phyloP scores from a whole-genome alignment of 2,329 filamentous ascomycete species.

The Sarocladium strictum region DNA sequence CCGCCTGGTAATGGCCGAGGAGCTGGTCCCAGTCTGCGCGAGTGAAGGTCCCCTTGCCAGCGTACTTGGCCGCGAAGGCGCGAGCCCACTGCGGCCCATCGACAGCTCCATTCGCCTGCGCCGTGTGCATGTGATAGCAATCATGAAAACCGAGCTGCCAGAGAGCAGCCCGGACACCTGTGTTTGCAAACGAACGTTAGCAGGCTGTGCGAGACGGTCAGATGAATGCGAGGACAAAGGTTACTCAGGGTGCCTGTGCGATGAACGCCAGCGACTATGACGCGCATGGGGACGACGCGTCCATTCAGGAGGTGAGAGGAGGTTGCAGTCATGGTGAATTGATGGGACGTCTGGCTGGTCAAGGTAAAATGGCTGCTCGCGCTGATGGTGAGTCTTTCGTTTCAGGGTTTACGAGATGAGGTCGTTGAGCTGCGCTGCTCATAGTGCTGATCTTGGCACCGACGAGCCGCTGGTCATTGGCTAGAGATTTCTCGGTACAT shows the following conservation, averaged over 20 bases:
- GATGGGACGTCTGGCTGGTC: too few relatives aligned
- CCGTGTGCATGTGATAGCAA: constrained; percentile 29
- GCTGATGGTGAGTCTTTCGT: too few relatives aligned
- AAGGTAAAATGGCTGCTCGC: too few relatives aligned
- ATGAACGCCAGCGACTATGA: constrained; percentile 33
- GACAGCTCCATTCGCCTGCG: constrained; percentile 19
- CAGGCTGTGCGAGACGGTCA: background rate
- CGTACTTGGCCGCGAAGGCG: constrained; percentile 27
- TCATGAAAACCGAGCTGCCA: constrained; percentile 29
- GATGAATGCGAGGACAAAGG: background rate
- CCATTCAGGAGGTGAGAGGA: background rate
- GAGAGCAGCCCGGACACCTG: constrained; percentile 28
- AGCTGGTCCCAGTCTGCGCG: constrained; percentile 39
- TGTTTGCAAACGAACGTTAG: background rate
- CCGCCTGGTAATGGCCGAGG: constrained; percentile 41
- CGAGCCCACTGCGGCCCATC: constrained; percentile 24
- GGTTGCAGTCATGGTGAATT: background rate
- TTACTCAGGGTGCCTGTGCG: constrained; percentile 33
- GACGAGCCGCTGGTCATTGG: too few relatives aligned
- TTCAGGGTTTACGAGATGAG: too few relatives aligned
- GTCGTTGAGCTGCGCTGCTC: too few relatives aligned
- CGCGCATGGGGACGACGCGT: constrained; percentile 31
- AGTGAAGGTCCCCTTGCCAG: constrained; percentile 22
- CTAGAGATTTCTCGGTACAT: too few relatives aligned
- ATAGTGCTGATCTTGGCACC: too few relatives aligned